Evolutionary conservation across 345 rosid genomes (phyloP).

Genomic region (Chamaenerion angustifolium): DNA sequence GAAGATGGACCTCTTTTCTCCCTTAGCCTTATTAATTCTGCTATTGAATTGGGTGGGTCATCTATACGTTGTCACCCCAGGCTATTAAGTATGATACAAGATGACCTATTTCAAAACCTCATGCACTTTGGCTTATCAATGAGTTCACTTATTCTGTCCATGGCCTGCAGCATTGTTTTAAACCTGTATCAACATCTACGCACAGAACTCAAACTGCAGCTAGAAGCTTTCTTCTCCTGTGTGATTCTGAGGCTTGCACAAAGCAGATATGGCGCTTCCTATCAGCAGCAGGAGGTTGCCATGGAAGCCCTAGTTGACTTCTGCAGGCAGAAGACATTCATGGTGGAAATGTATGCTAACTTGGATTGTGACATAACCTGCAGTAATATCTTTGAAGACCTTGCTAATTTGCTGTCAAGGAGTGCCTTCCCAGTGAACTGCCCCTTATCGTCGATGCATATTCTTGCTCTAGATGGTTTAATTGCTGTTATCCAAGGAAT

Average conservation of each 20-base stretch:
- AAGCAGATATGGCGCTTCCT: constrained; percentile 82
- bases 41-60: constrained; percentile 80
- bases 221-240: constrained; percentile 98
- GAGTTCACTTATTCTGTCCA: constrained; percentile 95
- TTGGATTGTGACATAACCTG: constrained; percentile 98
- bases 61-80: constrained; percentile 71
- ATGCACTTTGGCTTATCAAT: constrained; percentile 92
- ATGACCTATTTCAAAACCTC: constrained; percentile 82
- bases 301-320: constrained; percentile 99
- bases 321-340: constrained; percentile 91
- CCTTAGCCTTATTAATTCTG: constrained; percentile 87
- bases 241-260: constrained; percentile 94
- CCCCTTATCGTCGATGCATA: constrained; percentile 95
- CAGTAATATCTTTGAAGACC: constrained; percentile 93
- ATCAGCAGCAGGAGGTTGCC: constrained; percentile 98
- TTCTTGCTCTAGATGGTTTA: constrained; percentile 91
- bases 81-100: constrained; percentile 77
- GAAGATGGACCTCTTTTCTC: constrained; percentile 98
- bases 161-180: constrained; percentile 87
- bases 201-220: constrained; percentile 80
- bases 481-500: constrained; percentile 95
- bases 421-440: constrained; percentile 98
- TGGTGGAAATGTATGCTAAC: constrained; percentile 99
- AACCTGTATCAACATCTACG: constrained; percentile 83
- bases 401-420: constrained; percentile 81